These are phyloP conservation scores for Bidens hawaiensis DNA, from an alignment of 140 eudicot genomes.

Conservation along the genomic window DNA sequence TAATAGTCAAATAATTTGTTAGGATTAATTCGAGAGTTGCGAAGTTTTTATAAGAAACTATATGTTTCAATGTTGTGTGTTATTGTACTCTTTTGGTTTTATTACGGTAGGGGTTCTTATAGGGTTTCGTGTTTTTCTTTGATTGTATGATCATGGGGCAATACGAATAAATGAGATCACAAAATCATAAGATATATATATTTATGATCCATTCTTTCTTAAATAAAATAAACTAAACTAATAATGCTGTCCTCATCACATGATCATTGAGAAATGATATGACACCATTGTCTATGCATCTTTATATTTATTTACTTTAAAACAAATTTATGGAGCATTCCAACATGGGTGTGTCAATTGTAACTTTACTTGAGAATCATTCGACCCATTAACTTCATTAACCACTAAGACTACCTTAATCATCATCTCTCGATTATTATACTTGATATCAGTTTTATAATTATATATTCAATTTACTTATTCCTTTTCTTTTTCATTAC, in stretches of 20 bases:
- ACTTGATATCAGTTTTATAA: conserved; percentile 10
- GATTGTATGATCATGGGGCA: conserved; percentile 22
- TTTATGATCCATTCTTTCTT: conserved; percentile 25
- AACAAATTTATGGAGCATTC: conserved; percentile 26
- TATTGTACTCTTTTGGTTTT: conserved; percentile 5
- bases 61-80: no score
- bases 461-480: neutral
- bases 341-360: conserved; percentile 25
- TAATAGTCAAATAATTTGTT: no score
- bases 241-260: conserved; percentile 43
- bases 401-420: conserved; percentile 28
- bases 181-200: conserved; percentile 34
- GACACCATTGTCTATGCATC: conserved; percentile 33
- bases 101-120: conserved; percentile 19
- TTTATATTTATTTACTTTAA: conserved; percentile 21
- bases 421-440: conserved; percentile 25
- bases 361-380: conserved; percentile 9
- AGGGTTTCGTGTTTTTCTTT: conserved; percentile 13
- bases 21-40: no score
- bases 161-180: conserved; percentile 22
- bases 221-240: conserved; percentile 1
- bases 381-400: conserved; percentile 14
- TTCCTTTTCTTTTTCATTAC: neutral
- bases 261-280: conserved; percentile 28
- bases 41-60: no score